Base-by-base conservation (phyloP, 2,329 filamentous ascomycete genomes). In the Colletotrichum lentis region DNA sequence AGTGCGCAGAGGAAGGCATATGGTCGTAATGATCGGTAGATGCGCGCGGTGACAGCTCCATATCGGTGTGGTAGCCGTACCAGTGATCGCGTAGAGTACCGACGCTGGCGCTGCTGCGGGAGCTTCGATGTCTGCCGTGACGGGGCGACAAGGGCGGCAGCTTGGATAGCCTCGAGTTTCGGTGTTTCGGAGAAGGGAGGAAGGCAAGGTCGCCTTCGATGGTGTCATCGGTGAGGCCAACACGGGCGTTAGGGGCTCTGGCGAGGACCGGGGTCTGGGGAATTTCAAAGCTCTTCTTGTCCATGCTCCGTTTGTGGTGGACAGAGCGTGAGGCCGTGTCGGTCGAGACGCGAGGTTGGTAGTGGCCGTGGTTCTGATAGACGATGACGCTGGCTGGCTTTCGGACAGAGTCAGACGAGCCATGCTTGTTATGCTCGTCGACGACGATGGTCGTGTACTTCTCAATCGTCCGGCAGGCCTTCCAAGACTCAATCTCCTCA, bases 401-500 rank as follows among this genome's bases (percentile, higher is more conserved):
- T 70, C 79, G 80, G 39, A 78, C 46, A 3, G 76, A 74, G 47
- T 70, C 71, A 39, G 74, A 77, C 10, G 80, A 80, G 49, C 27
- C 27, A 20, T 53, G 18, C 27, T 35, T 18, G n/a, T 75, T 70
- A 50, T 79, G 77, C 65, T 78, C 79, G 39, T 73, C 74, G 65
- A 64, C 44, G 22, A 66, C 24, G 3, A 62, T 78, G 75, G 49
- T 70, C 63, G 69, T 70, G 14, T 73, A 71, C 73, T 79, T 77
- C 71, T 79, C 74, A 47, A 72, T 58, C 46, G 73, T 54, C 12
- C 62, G 57, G 18, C 58, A 71, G 35, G 78, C 77, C 73, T 86
- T 88, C 88, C 88, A 90, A 4, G 86, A 88, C 71, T 86, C 86
- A 67, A 90, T 90, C 74, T 90, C 88, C 68, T 89, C 87, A 72